Base-by-base conservation (phyloP, 345 rosid species). In the Rhodamnia argentea region DNA sequence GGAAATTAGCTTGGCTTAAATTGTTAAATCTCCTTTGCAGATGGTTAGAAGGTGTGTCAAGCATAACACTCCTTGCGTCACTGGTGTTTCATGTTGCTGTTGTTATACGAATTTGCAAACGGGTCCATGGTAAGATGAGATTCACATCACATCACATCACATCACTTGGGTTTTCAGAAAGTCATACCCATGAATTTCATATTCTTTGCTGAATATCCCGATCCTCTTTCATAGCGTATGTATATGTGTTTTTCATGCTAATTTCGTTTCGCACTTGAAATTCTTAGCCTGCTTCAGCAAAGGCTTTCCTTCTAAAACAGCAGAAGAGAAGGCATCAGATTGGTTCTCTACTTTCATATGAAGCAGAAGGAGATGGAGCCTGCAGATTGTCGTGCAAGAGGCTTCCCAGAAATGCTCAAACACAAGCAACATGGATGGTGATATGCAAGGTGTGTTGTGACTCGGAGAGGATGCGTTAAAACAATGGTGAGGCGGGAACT, bases 321-420 rank as follows among this genome's bases (percentile, higher is more conserved):
- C 99, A 96, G 91, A 96, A 96, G 92, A 94, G 99, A 92, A 97
- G 95, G 93, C 99, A 94, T 94, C 99, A 95, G 86, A 96, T 97
- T 40, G 92, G 96, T 23, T 87, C 99, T 97, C 58, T 93, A 83
- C 88, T 90, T 47, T 76, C 99, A 97, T 87, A 94, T 93, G 96
- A 96, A 90, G 91, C 98, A 95, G 87, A 96, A 95, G 86, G 98
- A 96, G 94, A 86, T 84, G 84, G 99, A 96, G 87, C 89, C 95
- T 70, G 32, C 93, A 15, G 99, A 94, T 2, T 37, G 40, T 37
- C 40, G 40, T 37, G 40, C 40, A 37, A 37, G 40, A 37, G 40
- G 40, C 40, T 37, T 37, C 40, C 40, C 40, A 37, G 40, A 37
- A 37, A 37, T 37, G 40, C 40, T 37, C 40, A 37, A 37, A 37